Evolutionary conservation across 108 stramenopile genomes (phyloP).

Genomic region (Nitzschia palea): DNA sequence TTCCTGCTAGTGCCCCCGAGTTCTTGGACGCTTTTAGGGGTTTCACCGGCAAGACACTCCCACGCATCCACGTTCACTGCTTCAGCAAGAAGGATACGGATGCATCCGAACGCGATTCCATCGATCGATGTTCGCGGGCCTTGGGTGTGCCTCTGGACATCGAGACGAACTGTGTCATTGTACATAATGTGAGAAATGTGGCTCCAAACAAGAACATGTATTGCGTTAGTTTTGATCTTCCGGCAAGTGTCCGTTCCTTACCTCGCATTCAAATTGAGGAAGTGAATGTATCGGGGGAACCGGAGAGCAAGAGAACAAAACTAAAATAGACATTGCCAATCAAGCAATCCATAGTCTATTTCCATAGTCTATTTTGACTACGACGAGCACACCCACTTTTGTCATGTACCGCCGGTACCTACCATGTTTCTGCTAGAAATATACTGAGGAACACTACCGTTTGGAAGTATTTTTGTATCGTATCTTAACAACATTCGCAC

Average conservation of each 20-base stretch:
- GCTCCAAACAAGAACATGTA: constrained; percentile 87
- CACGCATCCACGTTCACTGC: constrained; percentile 82
- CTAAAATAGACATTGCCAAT: not conserved
- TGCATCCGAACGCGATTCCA: constrained; percentile 36
- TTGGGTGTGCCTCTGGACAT: constrained; percentile 67
- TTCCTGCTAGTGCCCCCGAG: constrained; percentile 89
- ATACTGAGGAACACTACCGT: no score
- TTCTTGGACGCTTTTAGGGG: constrained; percentile 95
- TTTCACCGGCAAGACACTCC: constrained; percentile 39
- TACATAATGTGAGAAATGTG: constrained; percentile 77
- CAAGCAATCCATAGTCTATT: no score
- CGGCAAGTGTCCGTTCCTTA: constrained; percentile 41
- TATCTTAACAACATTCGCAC: no score
- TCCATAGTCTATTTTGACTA: no score
- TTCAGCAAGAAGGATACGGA: constrained; percentile 66
- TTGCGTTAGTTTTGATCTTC: constrained; percentile 76
- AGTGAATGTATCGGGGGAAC: not conserved
- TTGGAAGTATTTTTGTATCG: no score
- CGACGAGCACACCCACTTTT: no score
- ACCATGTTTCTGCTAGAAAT: no score
- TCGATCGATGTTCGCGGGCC: constrained; percentile 59
- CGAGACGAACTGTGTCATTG: constrained; percentile 20
- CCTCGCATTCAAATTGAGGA: constrained; percentile 14
- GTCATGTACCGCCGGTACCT: no score
- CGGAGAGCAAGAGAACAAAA: constrained; percentile 4